Evolutionary conservation across 441 rosid genomes (phyloP).

Genomic region (Bocquillonia castaneifolia): DNA sequence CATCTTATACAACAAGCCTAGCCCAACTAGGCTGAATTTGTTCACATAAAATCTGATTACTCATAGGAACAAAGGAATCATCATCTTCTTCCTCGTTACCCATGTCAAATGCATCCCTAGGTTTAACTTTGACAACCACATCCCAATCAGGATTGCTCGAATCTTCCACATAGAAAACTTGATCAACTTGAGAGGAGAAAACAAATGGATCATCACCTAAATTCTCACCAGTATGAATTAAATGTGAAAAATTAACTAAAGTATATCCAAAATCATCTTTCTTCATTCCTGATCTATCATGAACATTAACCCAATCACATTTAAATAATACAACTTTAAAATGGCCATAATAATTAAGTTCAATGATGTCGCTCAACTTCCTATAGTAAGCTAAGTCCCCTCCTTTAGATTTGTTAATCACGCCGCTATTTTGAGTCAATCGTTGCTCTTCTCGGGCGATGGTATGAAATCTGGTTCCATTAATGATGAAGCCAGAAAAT

Average conservation of each 20-base stretch:
- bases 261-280: not conserved
- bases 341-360: not conserved
- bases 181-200: not conserved
- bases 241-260: not conserved
- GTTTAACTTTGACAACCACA: not conserved
- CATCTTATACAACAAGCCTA: too few species aligned
- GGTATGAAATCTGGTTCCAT: not conserved
- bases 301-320: not conserved
- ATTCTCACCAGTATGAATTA: not conserved
- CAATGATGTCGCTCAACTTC: not conserved
- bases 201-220: not conserved
- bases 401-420: not conserved
- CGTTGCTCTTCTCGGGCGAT: not conserved
- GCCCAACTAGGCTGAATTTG: too few species aligned
- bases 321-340: not conserved
- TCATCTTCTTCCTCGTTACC: not conserved
- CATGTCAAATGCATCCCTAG: not conserved
- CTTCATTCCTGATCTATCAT: not conserved
- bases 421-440: not conserved
- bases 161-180: not conserved
- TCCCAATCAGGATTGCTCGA: not conserved
- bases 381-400: not conserved
- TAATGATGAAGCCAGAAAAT: not conserved
- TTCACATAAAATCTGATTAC: too few species aligned
- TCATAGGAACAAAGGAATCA: too few species aligned